Conservation (phyloP, 2,329 filamentous ascomycete species). For the Aspergillus pseudonomiae region DNA sequence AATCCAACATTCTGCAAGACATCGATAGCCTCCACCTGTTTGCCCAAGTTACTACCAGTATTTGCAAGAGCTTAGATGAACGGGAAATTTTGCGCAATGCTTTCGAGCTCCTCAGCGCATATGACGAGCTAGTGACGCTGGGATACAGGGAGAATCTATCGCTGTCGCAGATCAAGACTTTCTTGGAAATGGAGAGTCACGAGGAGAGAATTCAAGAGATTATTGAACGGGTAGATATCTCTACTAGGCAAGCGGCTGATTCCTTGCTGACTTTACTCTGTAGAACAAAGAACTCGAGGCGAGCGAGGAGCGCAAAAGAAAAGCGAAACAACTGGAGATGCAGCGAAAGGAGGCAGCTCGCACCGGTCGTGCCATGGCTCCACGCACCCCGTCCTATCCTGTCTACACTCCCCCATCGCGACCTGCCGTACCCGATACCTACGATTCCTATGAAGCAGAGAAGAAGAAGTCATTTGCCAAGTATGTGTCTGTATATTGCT, state of each 20-base stretch:
- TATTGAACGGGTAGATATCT: constrained; percentile 72
- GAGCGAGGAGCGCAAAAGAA: constrained; percentile 95
- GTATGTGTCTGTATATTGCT: constrained; percentile 48
- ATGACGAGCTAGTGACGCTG: constrained; percentile 93
- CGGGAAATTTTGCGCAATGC: constrained; percentile 93
- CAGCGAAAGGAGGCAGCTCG: constrained; percentile 95
- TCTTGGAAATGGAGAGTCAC: constrained; percentile 98
- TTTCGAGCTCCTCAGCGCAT: constrained; percentile 93
- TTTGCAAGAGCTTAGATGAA: constrained; percentile 95
- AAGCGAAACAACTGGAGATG: constrained; percentile 98
- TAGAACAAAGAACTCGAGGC: constrained; percentile 99
- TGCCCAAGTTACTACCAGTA: constrained; percentile 93
- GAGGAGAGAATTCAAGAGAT: constrained; percentile 99
- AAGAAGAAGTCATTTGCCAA: constrained; percentile 92
- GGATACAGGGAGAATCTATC: constrained; percentile 97
- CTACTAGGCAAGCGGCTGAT: constrained; percentile 25
- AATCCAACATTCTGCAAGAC: constrained; percentile 98
- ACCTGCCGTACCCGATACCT: constrained; percentile 75
- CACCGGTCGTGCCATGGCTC: constrained; percentile 66
- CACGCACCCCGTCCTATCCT: constrained; percentile 80
- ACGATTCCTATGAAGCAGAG: constrained; percentile 93
- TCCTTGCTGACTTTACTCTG: constrained; percentile 26
- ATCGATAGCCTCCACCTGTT: constrained; percentile 98
- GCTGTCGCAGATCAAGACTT: constrained; percentile 96
- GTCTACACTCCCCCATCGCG: constrained; percentile 82